phyloP scores from a whole-genome alignment of 2,329 filamentous ascomycete species.

The Botryotinia calthae region DNA sequence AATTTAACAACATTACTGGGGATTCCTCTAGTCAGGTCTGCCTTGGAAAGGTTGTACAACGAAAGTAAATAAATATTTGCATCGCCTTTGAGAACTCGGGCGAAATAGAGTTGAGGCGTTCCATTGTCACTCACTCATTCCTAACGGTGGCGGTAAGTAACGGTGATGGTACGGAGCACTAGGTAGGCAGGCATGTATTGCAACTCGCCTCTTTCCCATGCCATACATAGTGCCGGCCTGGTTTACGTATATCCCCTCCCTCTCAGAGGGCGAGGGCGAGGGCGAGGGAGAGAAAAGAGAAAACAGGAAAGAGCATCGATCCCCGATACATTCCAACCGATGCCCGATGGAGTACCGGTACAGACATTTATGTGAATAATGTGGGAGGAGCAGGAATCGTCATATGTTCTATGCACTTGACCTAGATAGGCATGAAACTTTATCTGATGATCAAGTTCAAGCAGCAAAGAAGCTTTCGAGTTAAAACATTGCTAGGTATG shows the following conservation, averaged over 20 bases:
- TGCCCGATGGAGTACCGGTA: not conserved
- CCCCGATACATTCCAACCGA: not conserved
- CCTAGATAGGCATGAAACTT: not conserved
- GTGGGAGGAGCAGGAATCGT: not conserved
- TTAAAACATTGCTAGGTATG: not conserved
- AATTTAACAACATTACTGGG: not conserved
- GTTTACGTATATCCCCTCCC: too few relatives aligned
- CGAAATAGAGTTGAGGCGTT: not conserved
- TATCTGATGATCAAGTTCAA: not conserved
- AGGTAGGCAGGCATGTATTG: not conserved
- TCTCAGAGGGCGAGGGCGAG: too few relatives aligned
- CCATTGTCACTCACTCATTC: not conserved
- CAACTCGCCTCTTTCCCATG: not conserved
- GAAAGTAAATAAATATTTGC: not conserved
- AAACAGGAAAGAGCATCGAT: not conserved
- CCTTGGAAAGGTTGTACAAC: not conserved
- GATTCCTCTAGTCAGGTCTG: not conserved
- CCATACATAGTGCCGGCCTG: not conserved
- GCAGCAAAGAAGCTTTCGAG: not conserved
- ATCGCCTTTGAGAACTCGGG: not conserved
- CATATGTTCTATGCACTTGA: not conserved
- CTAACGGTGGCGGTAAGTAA: not conserved
- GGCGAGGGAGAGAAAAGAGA: too few relatives aligned
- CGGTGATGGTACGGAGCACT: not conserved
- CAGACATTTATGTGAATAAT: not conserved